Conservation (phyloP, 148 eudicot genomes). For the Chenopodium berlandieri region DNA sequence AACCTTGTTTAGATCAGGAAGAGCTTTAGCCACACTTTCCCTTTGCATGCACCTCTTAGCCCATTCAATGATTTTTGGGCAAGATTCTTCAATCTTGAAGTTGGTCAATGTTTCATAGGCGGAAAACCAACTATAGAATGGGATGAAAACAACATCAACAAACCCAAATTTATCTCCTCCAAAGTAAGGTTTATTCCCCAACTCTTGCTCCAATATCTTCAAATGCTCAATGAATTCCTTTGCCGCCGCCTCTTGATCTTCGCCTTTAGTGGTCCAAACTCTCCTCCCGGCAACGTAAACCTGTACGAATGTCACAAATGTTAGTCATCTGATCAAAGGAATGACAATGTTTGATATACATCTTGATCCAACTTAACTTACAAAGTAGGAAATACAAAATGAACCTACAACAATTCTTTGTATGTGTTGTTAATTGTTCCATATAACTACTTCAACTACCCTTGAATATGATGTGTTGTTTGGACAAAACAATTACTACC, state of each 20-base stretch:
- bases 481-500: too few relatives aligned
- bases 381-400: too few relatives aligned
- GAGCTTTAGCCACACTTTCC: constrained; percentile 41
- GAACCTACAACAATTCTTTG: too few relatives aligned
- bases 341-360: too few relatives aligned
- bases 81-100: constrained; percentile 36
- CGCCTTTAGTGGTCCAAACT: too few relatives aligned
- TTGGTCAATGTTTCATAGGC: constrained; percentile 32
- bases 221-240: constrained; percentile 28
- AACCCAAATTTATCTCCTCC: constrained; percentile 47
- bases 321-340: too few relatives aligned
- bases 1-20: constrained; percentile 28
- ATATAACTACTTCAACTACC: too few relatives aligned
- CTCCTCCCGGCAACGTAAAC: too few relatives aligned
- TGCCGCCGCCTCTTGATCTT: constrained; percentile 34
- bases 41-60: constrained; percentile 45
- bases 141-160: constrained; percentile 37
- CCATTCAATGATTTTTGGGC: constrained; percentile 42
- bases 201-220: constrained; percentile 36
- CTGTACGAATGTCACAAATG: too few relatives aligned
- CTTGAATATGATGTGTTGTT: too few relatives aligned
- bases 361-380: too few relatives aligned
- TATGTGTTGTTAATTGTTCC: too few relatives aligned
- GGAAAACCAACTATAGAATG: constrained; percentile 41
- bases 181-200: constrained; percentile 46